Evolutionary conservation across 352 stramenopile genomes (phyloP), one percentile per base, ranked within the genome.

Genomic region (Globisporangium rhizosaccharum): DNA sequence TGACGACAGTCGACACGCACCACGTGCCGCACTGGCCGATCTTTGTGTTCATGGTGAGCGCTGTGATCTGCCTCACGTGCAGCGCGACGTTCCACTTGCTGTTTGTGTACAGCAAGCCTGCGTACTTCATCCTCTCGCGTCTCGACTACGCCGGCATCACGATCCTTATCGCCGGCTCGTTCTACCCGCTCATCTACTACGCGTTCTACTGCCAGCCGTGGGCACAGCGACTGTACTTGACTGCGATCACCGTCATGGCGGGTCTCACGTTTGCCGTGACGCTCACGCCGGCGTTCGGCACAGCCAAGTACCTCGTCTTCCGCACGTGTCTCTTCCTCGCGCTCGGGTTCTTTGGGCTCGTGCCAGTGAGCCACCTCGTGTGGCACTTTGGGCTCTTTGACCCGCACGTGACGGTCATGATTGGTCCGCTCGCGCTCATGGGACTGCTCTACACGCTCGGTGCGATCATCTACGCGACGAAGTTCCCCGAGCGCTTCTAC

Each of bases 151-250:
- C 81, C 9, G 86, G 86, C 25, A 95, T 95, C 71, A 90, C 85
- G 56, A 83, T 92, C 67, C 76, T 95, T 54, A 92, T 95, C 52
- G 83, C 82, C 17, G 86, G 83, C 20, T 92, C 83, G 11, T 94
- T 91, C 71, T 91, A 91, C 59, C 86, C 86, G 12, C 73, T 92
- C 61, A 88, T 94, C 63, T 95, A 92, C 79, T 93, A 94, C 74
- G 88, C 82, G 68, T 94, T 95, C 66, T 93, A 93, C 72, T 95
- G 86, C 70, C 68, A 88, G 53, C 79, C 77, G 63, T 82, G 71
- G 66, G 58, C 85, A 28, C 70, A 76, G 25, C 80, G 63, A n/a
- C 57, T 76, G 20, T 93, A 92, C 57, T 71, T 93, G 33, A 73
- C 69, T 53, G 71, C 74, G 39, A 88, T 92, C 61, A 85, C 78